A percentile compares a stretch with the other conserved stretches of the same genome.
Conservation (phyloP, 495 filamentous ascomycete genomes). For the Sphaerosporella brunnea region DNA sequence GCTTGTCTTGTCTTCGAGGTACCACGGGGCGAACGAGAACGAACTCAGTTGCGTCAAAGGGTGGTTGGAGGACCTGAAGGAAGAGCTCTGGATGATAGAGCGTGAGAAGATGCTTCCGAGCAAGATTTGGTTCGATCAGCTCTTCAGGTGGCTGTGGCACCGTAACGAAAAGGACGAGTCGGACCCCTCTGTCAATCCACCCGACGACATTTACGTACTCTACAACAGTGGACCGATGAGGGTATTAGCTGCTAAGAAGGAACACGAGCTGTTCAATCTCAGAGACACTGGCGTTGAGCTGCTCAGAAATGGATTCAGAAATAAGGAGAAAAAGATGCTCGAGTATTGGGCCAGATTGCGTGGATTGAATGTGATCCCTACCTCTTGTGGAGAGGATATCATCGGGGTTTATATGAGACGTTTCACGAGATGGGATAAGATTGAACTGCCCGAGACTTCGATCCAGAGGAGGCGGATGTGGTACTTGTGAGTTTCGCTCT, state of each 20-base stretch:
- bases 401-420: constrained; percentile 1
- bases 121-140: constrained; percentile 5
- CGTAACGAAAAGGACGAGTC: not conserved
- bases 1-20: not conserved
- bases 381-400: constrained; percentile 3
- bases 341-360: not conserved
- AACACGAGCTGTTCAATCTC: constrained; percentile 8
- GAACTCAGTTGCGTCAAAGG: constrained; percentile 4
- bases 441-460: not conserved
- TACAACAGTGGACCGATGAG: not conserved
- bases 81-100: constrained; percentile 5
- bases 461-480: constrained; percentile 7
- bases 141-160: constrained; percentile 6
- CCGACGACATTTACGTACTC: constrained; percentile 3
- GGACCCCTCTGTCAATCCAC: not conserved
- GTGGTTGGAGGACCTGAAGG: constrained; percentile 2
- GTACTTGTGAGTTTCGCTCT: constrained; percentile 7
- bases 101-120: not conserved
- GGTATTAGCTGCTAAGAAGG: constrained; percentile 4
- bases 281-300: constrained; percentile 3
- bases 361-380: not conserved
- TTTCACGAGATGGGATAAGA: constrained; percentile 3
- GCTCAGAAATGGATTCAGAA: constrained; percentile 1
- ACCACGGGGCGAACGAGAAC: constrained; percentile 3
- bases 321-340: constrained; percentile 8